Evolutionary conservation across 257 asterid genomes (phyloP).

Genomic region (Apocynum venetum): DNA sequence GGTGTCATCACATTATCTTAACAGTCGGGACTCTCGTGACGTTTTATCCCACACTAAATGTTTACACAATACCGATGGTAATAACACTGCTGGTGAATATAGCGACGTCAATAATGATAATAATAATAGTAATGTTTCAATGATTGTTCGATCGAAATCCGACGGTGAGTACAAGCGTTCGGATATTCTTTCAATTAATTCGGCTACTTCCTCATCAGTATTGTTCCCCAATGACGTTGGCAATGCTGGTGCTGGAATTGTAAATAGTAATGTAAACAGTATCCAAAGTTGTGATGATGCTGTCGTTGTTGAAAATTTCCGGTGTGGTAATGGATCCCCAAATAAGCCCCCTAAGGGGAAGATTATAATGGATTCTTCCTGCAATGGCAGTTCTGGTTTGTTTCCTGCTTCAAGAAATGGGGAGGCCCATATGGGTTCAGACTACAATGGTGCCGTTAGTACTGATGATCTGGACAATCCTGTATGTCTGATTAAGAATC

Average conservation of each 20-base stretch:
- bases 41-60: slow-evolving; percentile 7
- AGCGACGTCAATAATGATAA: not conserved
- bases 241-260: slow-evolving; percentile 26
- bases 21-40: slow-evolving; percentile 10
- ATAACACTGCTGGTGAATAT: not conserved
- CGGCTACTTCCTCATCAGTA: slow-evolving; percentile 12
- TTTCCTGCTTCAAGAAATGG: slow-evolving; percentile 12
- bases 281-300: slow-evolving; percentile 18
- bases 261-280: slow-evolving; percentile 25
- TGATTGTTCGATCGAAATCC: slow-evolving; percentile 48
- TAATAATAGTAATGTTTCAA: slow-evolving; percentile 12
- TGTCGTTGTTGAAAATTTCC: slow-evolving; percentile 14
- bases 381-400: slow-evolving; percentile 23
- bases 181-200: slow-evolving; percentile 18
- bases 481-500: slow-evolving; percentile 75
- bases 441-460: slow-evolving; percentile 19
- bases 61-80: not conserved
- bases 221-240: slow-evolving; percentile 11
- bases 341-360: slow-evolving; percentile 42
- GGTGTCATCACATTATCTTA: slow-evolving; percentile 25
- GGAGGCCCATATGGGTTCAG: slow-evolving; percentile 23
- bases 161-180: slow-evolving; percentile 41
- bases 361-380: slow-evolving; percentile 19
- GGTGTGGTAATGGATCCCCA: slow-evolving; percentile 25
- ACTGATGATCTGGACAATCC: slow-evolving; percentile 35